Evolutionary conservation across 2,329 filamentous ascomycete species (phyloP), one percentile per base, ranked within the genome.

Genomic region (Penicillium sp.): DNA sequence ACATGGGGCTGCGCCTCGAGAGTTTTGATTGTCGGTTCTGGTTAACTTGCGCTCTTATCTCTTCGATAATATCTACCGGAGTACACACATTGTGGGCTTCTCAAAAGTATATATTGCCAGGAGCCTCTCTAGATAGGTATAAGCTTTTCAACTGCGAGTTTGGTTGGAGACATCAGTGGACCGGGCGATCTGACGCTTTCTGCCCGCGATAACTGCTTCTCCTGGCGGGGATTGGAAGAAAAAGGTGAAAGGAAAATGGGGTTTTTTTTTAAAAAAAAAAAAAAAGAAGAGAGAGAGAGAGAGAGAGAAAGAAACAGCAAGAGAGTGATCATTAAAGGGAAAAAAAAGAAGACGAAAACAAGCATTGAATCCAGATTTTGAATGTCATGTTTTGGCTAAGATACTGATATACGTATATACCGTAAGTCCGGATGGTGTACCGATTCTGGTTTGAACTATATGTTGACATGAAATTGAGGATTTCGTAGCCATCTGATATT

Each of bases 1-100:
- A 8, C 63, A 71, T 35, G 65, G 63, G 8, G 35, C 60, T 38
- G 59, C 67, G 9, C 56, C 56, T 30, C 70, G 69, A 38, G 68
- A 67, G 6, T 73, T 67, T 39, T 70, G 59, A 42, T 35, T 32
- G 10, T 41, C 34, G 13, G 11, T 14, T 23, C 23, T 43, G 27
- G 36, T 34, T 18, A 18, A 32, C 35, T n/a, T 30, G 26, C 34
- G 14, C 29, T 35, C 13, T 43, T 26, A 26, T 32, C 26, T 39
- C 19, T 46, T 32, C 39, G 32, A 38, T 54, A 11, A 41, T 23
- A 29, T 35, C 10, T 9, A 29, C 9, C 27, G 16, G 41, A 14
- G 16, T 35, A 36, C 16, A 53, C 32, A 19, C n/a, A 14, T 38
- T 23, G 34, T 52, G 41, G 42, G 9, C 40, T 29, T 30, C 9